These are phyloP conservation scores for Borovskyia barvae DNA, from an alignment of 208 protist genomes.

Conservation along the genomic window DNA sequence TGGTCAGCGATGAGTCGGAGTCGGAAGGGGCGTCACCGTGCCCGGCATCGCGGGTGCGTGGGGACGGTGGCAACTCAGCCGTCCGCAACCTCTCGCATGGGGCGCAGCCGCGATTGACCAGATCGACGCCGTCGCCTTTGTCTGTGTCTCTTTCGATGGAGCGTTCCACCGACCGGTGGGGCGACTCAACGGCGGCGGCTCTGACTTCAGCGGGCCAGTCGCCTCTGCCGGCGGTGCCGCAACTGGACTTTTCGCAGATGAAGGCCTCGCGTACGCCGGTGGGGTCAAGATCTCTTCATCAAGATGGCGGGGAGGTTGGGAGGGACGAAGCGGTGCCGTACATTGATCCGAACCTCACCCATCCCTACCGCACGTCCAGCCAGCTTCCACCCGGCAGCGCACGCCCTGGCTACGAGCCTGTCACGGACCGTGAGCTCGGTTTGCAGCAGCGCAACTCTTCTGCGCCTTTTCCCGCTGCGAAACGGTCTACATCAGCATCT, in stretches of 20 bases:
- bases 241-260: slow-evolving; percentile 11
- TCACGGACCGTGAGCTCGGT: slow-evolving; percentile 15
- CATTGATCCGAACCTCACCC: slow-evolving; percentile 18
- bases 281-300: too few relatives aligned
- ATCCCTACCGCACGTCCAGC: slow-evolving; percentile 13
- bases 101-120: slow-evolving; percentile 1
- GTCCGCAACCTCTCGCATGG: slow-evolving; percentile 2
- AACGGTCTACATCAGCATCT: slow-evolving; percentile 2
- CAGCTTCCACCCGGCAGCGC: slow-evolving; percentile 16
- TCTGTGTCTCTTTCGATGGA: slow-evolving; percentile 12
- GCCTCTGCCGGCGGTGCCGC: not conserved
- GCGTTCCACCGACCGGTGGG: not conserved
- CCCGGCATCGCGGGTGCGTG: not conserved
- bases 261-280: too few relatives aligned
- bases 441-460: not conserved
- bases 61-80: not conserved
- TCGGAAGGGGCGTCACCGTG: not conserved
- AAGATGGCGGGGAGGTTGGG: slow-evolving; percentile 1
- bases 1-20: slow-evolving; percentile 23
- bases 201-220: not conserved
- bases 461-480: not conserved
- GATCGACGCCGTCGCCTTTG: slow-evolving; percentile 3
- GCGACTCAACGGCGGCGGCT: not conserved
- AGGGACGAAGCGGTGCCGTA: slow-evolving; percentile 5
- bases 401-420: slow-evolving; percentile 34